Base-by-base conservation (phyloP, 192 early-diverging fungal species). In the Coemansia sp. region DNA sequence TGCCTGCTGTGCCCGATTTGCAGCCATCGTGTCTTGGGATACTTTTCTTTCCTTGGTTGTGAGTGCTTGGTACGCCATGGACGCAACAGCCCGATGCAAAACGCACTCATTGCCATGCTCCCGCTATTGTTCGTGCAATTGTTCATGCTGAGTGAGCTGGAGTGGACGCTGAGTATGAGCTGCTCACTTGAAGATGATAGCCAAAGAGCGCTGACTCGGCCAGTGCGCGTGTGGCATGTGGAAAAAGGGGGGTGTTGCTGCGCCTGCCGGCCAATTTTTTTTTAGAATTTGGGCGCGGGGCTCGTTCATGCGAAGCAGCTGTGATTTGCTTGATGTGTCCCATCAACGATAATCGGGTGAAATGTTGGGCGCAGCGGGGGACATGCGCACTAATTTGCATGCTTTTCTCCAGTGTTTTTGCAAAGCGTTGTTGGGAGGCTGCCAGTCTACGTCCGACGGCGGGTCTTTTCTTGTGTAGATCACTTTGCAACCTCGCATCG, bases 341-440 rank as follows among this genome's bases (percentile, higher is more conserved):
- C n/a, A 49, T 49, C 46, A 49, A 7, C 46, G 23, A 49, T 49
- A 49, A 49, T 49, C 23, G 46, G 46, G 46, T 43, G 40, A 49
- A 25, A 49, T 49, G 46, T 49, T 49, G 46, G 23, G 46, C 46
- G 23, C 21, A 49, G 46, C 46, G 46, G 7, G 35, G 23, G 20
- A 4, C 46, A 49, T 49, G 46, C 46, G 46, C 46, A 2, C 53
- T 56, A 28, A 56, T 56, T 56, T 56, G 10, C 53, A 13, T 56
- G 53, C 53, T 20, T 29, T 34, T 56, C 40, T 43, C 40, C 40
- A 43, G n/a, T n/a, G n/a, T n/a, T n/a, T n/a, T n/a, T n/a, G n/a
- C n/a, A n/a, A n/a, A n/a, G n/a, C n/a, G n/a, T n/a, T n/a, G n/a
- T n/a, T n/a, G n/a, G n/a, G n/a, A n/a, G n/a, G n/a, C n/a, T n/a